phyloP scores from a whole-genome alignment of 2,329 filamentous ascomycete species.

The Calonectria hongkongensis region DNA sequence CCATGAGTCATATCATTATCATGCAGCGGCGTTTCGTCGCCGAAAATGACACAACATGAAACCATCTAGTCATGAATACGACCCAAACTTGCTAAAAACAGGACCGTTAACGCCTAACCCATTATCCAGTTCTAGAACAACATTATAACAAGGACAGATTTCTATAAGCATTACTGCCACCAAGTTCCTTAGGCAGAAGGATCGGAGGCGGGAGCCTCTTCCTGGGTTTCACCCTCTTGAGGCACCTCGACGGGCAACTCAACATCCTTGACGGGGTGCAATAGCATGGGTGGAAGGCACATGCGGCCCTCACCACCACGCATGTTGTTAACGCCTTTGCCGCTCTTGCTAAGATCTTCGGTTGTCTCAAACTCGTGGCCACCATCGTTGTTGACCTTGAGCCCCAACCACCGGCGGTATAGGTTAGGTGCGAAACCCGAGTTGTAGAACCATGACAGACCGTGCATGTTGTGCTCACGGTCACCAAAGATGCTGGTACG shows the following conservation, averaged over 20 bases:
- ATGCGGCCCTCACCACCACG: conserved; percentile 86
- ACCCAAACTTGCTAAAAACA: conserved; percentile 35
- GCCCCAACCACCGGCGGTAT: conserved; percentile 90
- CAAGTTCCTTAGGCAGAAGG: conserved; percentile 59
- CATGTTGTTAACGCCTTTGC: conserved; percentile 70
- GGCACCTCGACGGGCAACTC: conserved; percentile 78
- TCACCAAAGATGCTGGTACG: conserved; percentile 86
- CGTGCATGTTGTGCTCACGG: conserved; percentile 90
- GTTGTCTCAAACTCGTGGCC: conserved; percentile 84
- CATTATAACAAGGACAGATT: conserved; percentile 17
- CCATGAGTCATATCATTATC: conserved; percentile 49
- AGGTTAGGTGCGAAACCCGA: conserved; percentile 87
- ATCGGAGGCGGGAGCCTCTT: conserved; percentile 64
- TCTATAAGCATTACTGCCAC: conserved; percentile 31
- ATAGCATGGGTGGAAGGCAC: conserved; percentile 91
- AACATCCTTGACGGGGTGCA: conserved; percentile 91
- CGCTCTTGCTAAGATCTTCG: conserved; percentile 71
- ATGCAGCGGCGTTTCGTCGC: conserved; percentile 48
- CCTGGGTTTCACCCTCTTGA: conserved; percentile 65
- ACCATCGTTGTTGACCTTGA: conserved; percentile 85
- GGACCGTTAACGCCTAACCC: conserved; percentile 41
- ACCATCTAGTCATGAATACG: conserved; percentile 36
- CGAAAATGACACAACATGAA: conserved; percentile 45
- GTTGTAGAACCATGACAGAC: conserved; percentile 94
- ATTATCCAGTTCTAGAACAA: conserved; percentile 27